Base-by-base conservation (phyloP, 2,329 filamentous ascomycete species). In the Cryphonectria radicalis region DNA sequence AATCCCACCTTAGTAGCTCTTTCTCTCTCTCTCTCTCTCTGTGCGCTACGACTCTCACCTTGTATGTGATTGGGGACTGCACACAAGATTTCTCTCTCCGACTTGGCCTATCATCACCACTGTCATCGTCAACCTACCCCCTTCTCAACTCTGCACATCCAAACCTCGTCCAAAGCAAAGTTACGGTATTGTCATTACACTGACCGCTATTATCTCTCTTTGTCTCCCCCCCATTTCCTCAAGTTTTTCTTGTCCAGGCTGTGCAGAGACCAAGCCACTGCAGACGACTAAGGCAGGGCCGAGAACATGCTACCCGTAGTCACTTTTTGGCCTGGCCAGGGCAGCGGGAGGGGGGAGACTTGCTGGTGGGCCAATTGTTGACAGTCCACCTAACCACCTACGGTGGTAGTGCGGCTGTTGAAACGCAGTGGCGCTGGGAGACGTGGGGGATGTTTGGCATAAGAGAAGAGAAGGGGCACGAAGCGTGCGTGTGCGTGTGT, bases 371-470 rank as follows among this genome's bases (percentile, higher is more conserved):
- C 25, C 14, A 35, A 32, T 59, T 35, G 14, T 28, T 35, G 14
- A 35, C 3, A 59, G 28, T 19, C 25, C 28, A 59, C 25, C 28
- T 22, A 22, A 32, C 32, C 7, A 43, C 13, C 42, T 22, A 22
- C 43, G 11, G 22, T 63, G 37, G 11, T 43, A 59, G 69, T 43
- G 14, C 66, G 67, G 65, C 57, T 68, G 40, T 65, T 68, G 69
- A 71, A 71, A 71, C 69, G 68, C 32, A 46, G 69, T 71, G 69
- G 69, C 69, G 69, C 22, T 62, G 59, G 40, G 10, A 50, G 19
- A n/a, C 1, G 46, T n/a, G 7, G 8, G 19, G 46, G 46, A 13
- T 50, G 6, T 19, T 19, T 22, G 17, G 17, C 17, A 22, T 46
- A 22, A 46, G 43, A 46, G 22, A 6, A 50, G 46, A 50, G 46